Conservation (phyloP, 305 asterid species). For the Fraxinus sp. region DNA sequence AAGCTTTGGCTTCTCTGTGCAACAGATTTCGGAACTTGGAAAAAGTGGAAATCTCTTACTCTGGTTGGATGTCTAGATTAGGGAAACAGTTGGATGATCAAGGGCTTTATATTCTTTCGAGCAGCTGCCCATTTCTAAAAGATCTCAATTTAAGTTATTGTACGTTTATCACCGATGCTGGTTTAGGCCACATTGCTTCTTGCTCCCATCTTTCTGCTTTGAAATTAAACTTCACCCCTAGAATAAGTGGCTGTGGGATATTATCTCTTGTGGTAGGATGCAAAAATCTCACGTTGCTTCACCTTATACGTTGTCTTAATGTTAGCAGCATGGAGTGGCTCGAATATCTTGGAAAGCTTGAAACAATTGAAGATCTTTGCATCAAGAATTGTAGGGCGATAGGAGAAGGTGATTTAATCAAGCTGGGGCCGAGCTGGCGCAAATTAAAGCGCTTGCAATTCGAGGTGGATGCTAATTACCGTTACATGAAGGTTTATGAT, state of each 20-base stretch:
- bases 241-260: constrained; percentile 79
- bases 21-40: constrained; percentile 58
- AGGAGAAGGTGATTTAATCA: constrained; percentile 75
- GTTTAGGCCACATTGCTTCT: constrained; percentile 56
- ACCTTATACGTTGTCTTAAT: constrained; percentile 68
- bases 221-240: constrained; percentile 61
- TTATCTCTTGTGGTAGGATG: constrained; percentile 71
- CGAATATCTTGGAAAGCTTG: constrained; percentile 71
- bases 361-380: constrained; percentile 67
- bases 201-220: constrained; percentile 61
- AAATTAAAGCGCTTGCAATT: constrained; percentile 57
- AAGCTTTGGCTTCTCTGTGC: constrained; percentile 57
- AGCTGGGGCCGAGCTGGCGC: constrained; percentile 64
- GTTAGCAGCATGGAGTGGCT: constrained; percentile 69
- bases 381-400: constrained; percentile 75
- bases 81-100: constrained; percentile 72
- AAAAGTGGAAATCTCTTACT: constrained; percentile 62
- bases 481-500: constrained; percentile 68
- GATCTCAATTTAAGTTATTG: constrained; percentile 72
- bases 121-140: constrained; percentile 48
- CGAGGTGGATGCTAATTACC: constrained; percentile 73
- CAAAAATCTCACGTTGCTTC: constrained; percentile 53
- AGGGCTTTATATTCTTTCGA: constrained; percentile 57
- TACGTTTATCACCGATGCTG: constrained; percentile 69
- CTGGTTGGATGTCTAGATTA: constrained; percentile 82